Conservation (phyloP, 1,284 basidiomycete genomes). For the Rugosomyces carneus region DNA sequence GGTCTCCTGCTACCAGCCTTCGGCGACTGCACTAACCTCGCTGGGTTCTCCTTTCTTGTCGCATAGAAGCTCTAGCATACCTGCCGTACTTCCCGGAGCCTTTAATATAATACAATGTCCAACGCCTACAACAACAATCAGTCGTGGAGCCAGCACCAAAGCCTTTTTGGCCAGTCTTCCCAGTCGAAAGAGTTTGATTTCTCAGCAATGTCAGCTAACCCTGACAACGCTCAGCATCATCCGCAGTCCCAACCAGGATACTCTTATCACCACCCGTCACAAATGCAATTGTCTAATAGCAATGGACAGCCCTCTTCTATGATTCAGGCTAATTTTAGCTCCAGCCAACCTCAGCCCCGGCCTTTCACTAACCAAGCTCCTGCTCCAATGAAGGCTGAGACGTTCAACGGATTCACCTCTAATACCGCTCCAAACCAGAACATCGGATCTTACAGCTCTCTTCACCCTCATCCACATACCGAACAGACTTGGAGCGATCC, state of each 20-base stretch:
- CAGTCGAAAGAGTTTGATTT: slow-evolving; percentile 29
- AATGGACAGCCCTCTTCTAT: slow-evolving; percentile 5
- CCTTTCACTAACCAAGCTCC: slow-evolving; percentile 9
- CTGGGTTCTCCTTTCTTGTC: slow-evolving; percentile 4
- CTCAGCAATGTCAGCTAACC: slow-evolving; percentile 12
- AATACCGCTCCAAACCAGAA: slow-evolving; percentile 9
- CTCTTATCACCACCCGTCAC: slow-evolving; percentile 11
- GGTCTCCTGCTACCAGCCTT: background rate
- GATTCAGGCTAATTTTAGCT: slow-evolving; percentile 7
- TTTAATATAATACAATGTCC: slow-evolving; percentile 22
- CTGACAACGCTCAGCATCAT: slow-evolving; percentile 5
- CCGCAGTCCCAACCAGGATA: slow-evolving; percentile 11
- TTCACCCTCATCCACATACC: slow-evolving; percentile 6
- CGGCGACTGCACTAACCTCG: background rate
- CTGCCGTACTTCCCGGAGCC: slow-evolving; percentile 15
- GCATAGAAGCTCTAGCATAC: slow-evolving; percentile 7
- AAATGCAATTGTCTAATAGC: slow-evolving; percentile 8
- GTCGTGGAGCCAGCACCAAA: slow-evolving; percentile 27
- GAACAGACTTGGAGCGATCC: slow-evolving; percentile 13
- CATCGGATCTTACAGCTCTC: slow-evolving; percentile 11
- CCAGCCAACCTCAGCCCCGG: slow-evolving; percentile 4
- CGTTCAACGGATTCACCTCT: slow-evolving; percentile 8
- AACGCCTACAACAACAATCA: slow-evolving; percentile 24
- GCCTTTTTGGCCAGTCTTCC: slow-evolving; percentile 24
- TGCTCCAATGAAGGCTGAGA: slow-evolving; percentile 4